Evolutionary conservation across 441 rosid species (phyloP), one percentile per base, ranked within the genome.

Genomic region (Arabidopsis lyrata): DNA sequence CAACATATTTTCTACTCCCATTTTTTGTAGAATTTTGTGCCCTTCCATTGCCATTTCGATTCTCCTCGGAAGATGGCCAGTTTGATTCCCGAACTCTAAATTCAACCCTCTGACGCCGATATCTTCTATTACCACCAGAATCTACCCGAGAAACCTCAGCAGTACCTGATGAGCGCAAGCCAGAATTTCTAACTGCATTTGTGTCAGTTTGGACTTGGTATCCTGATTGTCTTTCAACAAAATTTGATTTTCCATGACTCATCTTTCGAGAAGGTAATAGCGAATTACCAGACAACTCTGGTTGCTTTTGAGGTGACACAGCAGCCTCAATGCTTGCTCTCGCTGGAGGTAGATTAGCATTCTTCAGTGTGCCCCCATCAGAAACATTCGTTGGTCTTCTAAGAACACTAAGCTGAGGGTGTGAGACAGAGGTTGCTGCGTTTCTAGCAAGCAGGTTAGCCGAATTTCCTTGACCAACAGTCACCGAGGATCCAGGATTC

Each of bases 1-100:
- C 66, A 24, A 76, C 78, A 70, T 83, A 80, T 82, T 87, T 87
- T 77, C 90, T 82, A 22, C 79, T 73, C 57, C 81, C 82, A 64
- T 63, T 85, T 81, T 63, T 90, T 34, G 82, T 57, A 11, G 81
- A 78, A 55, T 56, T 71, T 42, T 85, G 86, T 66, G 63, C 76
- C 82, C 84, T 85, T 76, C 83, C 84, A 79, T 62, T 80, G 65
- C 69, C 76, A 83, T 80, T 82, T 69, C 81, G 86, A 55, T 75
- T 87, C 69, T 84, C 93, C 75, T 85, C 90, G 10, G 59, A 45
- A 66, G 79, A 84, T 72, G 69, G 69, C 42, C 80, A 77, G 73
- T 81, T 70, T 41, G 87, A 70, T 74, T 87, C 99, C 72, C 94
- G 84, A 70, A 86, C 85, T 67, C 97, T 87, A 80, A 93, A 91